Percentiles rank a stretch among this genome's conserved stretches.
Conservation (phyloP, 1,284 basidiomycete genomes). For the Acaromyces ingoldii region DNA sequence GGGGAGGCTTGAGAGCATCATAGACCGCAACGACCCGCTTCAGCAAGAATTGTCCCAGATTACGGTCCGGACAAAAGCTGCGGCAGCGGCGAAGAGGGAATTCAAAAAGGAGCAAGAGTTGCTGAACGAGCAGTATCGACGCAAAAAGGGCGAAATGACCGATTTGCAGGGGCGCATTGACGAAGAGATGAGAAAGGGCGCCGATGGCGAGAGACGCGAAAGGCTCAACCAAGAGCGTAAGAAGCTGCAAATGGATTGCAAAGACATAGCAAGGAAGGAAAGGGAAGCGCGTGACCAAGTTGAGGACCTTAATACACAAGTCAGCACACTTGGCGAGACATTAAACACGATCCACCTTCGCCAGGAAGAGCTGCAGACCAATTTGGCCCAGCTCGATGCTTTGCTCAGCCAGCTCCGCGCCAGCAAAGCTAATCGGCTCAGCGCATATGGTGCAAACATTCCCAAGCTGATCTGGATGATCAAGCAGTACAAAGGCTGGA, state of each 20-base stretch:
- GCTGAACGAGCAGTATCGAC: conserved; percentile 9
- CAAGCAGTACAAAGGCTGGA: conserved; percentile 58
- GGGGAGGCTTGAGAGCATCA: not conserved
- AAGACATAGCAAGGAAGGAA: conserved; percentile 1
- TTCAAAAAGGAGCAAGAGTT: not conserved
- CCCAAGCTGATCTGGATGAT: conserved; percentile 34
- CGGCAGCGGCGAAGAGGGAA: too few relatives aligned
- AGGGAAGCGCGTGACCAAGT: conserved; percentile 1
- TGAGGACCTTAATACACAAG: conserved; percentile 3
- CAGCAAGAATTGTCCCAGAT: too few relatives aligned
- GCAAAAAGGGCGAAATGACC: not conserved
- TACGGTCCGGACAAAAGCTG: too few relatives aligned
- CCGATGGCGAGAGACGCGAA: conserved; percentile 53
- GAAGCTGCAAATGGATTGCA: conserved; percentile 1
- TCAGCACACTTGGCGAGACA: conserved; percentile 15
- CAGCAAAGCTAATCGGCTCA: conserved; percentile 24
- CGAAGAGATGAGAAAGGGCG: conserved; percentile 1
- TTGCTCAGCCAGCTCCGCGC: conserved; percentile 12
- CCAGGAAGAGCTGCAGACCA: conserved; percentile 48
- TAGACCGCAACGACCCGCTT: too few relatives aligned
- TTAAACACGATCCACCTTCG: conserved; percentile 16
- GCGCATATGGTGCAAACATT: conserved; percentile 36
- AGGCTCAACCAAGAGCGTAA: not conserved
- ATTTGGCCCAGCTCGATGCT: conserved; percentile 6
- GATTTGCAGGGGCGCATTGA: conserved; percentile 8